These are phyloP conservation scores for Mycena sp. DNA, from an alignment of 1,284 basidiomycete species.

Conservation along the genomic window DNA sequence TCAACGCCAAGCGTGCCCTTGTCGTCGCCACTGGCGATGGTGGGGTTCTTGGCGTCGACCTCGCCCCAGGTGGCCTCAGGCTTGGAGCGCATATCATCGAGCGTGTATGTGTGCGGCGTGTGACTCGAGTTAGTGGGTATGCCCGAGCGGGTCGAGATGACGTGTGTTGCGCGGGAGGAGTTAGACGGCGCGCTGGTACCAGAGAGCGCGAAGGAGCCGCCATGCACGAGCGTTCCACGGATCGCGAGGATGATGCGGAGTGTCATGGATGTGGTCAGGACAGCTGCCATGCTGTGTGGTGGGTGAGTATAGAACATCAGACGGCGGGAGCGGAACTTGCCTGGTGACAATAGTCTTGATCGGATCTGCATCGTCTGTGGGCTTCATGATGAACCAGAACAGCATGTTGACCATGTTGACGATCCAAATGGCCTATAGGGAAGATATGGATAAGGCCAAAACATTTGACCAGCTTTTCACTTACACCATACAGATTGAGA, in stretches of 20 bases:
- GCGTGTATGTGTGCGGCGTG: conserved; percentile 65
- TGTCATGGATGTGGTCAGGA: conserved; percentile 84
- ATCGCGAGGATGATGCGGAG: conserved; percentile 84
- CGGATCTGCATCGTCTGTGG: conserved; percentile 67
- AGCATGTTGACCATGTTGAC: conserved; percentile 83
- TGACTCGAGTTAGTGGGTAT: conserved; percentile 47
- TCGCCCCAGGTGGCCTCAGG: conserved; percentile 50
- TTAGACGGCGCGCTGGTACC: conserved; percentile 49
- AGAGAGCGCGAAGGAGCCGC: conserved; percentile 75
- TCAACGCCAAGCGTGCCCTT: conserved; percentile 45
- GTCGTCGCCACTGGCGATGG: conserved; percentile 47
- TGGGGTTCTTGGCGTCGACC: conserved; percentile 55
- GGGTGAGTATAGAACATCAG: not conserved
- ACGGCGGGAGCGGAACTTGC: conserved; percentile 34
- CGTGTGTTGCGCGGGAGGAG: conserved; percentile 58
- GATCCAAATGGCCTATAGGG: conserved; percentile 68
- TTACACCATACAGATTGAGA: conserved; percentile 80
- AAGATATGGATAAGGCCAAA: conserved; percentile 11
- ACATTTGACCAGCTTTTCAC: conserved; percentile 38
- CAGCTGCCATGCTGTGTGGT: conserved; percentile 72
- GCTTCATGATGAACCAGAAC: conserved; percentile 83
- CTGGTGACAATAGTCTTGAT: conserved; percentile 81
- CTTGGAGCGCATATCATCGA: conserved; percentile 70
- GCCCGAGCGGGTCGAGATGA: conserved; percentile 58
- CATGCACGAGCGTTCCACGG: conserved; percentile 71